Evolutionary conservation across 208 protist species (phyloP).

Genomic region (Leishmania guyanensis): DNA sequence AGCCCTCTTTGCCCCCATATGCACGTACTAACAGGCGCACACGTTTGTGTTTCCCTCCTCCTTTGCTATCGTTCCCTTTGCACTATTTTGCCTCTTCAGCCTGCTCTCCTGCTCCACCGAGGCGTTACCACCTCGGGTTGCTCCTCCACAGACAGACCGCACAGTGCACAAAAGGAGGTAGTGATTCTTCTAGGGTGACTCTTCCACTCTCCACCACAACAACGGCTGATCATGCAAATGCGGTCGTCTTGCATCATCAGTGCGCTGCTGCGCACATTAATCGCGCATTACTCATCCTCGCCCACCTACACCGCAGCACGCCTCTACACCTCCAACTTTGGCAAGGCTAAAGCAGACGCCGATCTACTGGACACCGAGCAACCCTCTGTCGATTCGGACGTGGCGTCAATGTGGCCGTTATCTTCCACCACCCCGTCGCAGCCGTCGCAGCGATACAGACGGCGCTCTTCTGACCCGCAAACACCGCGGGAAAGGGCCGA

Average conservation of each 20-base stretch:
- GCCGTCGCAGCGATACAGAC: slow-evolving; percentile 41
- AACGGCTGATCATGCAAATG: not conserved
- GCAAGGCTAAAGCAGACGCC: slow-evolving; percentile 1
- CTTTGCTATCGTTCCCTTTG: not conserved
- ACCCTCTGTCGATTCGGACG: not conserved
- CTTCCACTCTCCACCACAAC: not conserved
- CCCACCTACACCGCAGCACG: slow-evolving; percentile 1
- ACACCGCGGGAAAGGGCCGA: slow-evolving; percentile 67
- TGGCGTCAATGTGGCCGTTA: not conserved
- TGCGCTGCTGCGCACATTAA: not conserved
- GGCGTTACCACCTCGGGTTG: not conserved
- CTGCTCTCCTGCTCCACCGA: not conserved
- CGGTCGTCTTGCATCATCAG: not conserved
- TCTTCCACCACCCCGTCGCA: not conserved
- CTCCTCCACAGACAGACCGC: not conserved
- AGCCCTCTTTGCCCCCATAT: not conserved
- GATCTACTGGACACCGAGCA: not conserved
- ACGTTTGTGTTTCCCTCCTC: not conserved
- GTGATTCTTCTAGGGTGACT: too few species aligned
- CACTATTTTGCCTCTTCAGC: slow-evolving; percentile 3
- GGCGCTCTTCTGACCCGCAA: slow-evolving; percentile 76
- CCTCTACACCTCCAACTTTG: slow-evolving; percentile 16
- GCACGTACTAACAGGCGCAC: not conserved
- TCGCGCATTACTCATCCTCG: not conserved
- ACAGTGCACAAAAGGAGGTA: not conserved